Evolutionary conservation across 331 rosid species (phyloP).

Genomic region (Telfairia occidentalis): DNA sequence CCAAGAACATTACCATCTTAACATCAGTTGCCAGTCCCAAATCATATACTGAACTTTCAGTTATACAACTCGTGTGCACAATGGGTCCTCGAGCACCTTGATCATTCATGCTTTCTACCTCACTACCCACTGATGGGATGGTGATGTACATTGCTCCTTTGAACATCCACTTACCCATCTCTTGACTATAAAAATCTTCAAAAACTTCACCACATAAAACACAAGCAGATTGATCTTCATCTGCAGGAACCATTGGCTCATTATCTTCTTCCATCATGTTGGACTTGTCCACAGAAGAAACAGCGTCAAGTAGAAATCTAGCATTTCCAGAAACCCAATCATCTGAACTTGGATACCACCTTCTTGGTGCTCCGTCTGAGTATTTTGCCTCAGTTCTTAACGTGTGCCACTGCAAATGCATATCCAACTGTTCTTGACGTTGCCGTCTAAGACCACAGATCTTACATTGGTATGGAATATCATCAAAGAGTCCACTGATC

Average conservation of each 20-base stretch:
- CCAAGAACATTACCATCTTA: conserved; percentile 41
- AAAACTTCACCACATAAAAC: conserved; percentile 72
- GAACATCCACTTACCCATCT: conserved; percentile 82
- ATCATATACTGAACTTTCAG: conserved; percentile 36
- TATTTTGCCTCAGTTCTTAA: conserved; percentile 27
- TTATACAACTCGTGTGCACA: conserved; percentile 60
- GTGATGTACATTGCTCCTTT: conserved; percentile 53
- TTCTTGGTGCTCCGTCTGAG: conserved; percentile 36
- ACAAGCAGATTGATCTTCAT: conserved; percentile 75
- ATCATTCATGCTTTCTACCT: conserved; percentile 22
- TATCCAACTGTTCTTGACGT: conserved; percentile 44
- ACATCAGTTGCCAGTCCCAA: conserved; percentile 27
- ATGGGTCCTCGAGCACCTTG: conserved; percentile 45
- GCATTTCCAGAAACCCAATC: conserved; percentile 50
- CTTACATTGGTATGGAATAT: conserved; percentile 48
- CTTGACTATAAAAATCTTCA: conserved; percentile 74
- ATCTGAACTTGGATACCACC: conserved; percentile 49
- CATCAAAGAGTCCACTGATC: conserved; percentile 43
- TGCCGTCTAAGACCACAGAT: conserved; percentile 57
- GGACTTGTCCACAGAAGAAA: conserved; percentile 20
- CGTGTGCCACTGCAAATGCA: conserved; percentile 84
- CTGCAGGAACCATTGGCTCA: conserved; percentile 53
- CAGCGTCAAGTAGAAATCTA: conserved; percentile 24
- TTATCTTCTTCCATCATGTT: conserved; percentile 19
- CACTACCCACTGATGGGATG: conserved; percentile 24